Conservation (phyloP, 768 basidiomycete species). For the Daedaleopsis sinensis region DNA sequence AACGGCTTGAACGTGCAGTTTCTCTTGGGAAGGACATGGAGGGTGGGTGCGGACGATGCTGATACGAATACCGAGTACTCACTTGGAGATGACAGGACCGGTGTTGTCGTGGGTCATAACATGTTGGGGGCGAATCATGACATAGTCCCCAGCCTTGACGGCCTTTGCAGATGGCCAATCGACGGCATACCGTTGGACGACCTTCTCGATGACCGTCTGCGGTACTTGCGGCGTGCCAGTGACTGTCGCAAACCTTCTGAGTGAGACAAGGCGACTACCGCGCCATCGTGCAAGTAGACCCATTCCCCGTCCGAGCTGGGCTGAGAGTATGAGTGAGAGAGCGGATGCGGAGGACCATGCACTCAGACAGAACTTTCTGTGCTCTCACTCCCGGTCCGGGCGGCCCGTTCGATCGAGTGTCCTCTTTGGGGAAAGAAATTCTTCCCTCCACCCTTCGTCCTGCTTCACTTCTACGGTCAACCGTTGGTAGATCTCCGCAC, state of each 20-base stretch:
- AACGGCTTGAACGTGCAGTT: too few species aligned
- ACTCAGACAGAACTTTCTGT: too few species aligned
- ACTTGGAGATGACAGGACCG: slow-evolving; percentile 98
- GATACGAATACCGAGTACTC: slow-evolving; percentile 38
- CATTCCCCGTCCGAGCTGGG: background rate
- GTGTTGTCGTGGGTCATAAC: slow-evolving; percentile 99
- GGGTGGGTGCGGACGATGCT: too few species aligned
- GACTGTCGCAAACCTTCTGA: slow-evolving; percentile 35
- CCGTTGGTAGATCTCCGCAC: too few species aligned
- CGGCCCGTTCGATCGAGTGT: too few species aligned
- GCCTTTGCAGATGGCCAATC: slow-evolving; percentile 76
- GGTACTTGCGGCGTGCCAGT: slow-evolving; percentile 43
- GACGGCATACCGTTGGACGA: slow-evolving; percentile 97
- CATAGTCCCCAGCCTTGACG: slow-evolving; percentile 96
- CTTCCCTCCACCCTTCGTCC: too few species aligned
- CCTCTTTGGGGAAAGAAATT: too few species aligned
- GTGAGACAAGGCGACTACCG: background rate
- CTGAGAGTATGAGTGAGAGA: background rate
- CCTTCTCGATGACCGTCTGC: slow-evolving; percentile 95
- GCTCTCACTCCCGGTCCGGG: too few species aligned
- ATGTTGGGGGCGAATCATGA: slow-evolving; percentile 98
- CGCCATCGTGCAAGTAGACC: background rate
- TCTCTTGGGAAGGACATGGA: background rate
- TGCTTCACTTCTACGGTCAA: too few species aligned
- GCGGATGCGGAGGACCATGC: too few species aligned